Evolutionary conservation across 23 red algal genomes (phyloP).

Genomic region (Porphyridium purpureum): DNA sequence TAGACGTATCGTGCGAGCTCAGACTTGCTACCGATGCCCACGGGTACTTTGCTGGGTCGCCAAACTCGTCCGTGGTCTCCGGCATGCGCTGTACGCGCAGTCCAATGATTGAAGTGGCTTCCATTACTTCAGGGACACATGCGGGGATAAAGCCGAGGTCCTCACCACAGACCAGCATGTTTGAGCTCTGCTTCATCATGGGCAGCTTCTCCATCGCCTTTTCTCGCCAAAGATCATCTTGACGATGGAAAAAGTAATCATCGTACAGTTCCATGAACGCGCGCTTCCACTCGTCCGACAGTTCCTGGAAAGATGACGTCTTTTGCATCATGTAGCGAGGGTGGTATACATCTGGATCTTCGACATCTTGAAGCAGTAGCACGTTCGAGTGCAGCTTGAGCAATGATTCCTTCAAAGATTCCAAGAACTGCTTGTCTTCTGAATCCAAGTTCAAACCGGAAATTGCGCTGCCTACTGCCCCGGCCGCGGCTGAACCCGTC

Average conservation of each 20-base stretch:
- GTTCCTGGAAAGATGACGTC: slow-evolving; percentile 40
- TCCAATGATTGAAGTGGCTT: slow-evolving; percentile 46
- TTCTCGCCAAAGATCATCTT: slow-evolving; percentile 75
- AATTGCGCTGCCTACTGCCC: too few species aligned
- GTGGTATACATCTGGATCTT: slow-evolving; percentile 46
- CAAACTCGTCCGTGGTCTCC: slow-evolving; percentile 33
- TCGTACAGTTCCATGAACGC: slow-evolving; percentile 55
- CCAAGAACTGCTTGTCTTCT: slow-evolving; percentile 10
- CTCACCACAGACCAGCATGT: slow-evolving; percentile 90
- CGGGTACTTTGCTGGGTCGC: slow-evolving; percentile 34
- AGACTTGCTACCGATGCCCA: slow-evolving; percentile 72
- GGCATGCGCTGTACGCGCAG: slow-evolving; percentile 88
- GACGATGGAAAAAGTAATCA: slow-evolving; percentile 74
- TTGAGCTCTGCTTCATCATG: slow-evolving; percentile 54
- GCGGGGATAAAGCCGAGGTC: slow-evolving; percentile 70
- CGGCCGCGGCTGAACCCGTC: slow-evolving; percentile 12
- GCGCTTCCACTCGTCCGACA: slow-evolving; percentile 57
- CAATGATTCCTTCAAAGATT: slow-evolving; percentile 6
- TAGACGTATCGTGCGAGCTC: slow-evolving; percentile 79
- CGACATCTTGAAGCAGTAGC: slow-evolving; percentile 51
- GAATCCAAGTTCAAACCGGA: too few species aligned
- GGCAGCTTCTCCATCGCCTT: slow-evolving; percentile 61
- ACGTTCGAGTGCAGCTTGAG: slow-evolving; percentile 56
- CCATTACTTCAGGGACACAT: slow-evolving; percentile 65
- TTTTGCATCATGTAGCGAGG: slow-evolving; percentile 50